Conservation (phyloP, 306 rosid species). For the Fragaria ananassa region DNA sequence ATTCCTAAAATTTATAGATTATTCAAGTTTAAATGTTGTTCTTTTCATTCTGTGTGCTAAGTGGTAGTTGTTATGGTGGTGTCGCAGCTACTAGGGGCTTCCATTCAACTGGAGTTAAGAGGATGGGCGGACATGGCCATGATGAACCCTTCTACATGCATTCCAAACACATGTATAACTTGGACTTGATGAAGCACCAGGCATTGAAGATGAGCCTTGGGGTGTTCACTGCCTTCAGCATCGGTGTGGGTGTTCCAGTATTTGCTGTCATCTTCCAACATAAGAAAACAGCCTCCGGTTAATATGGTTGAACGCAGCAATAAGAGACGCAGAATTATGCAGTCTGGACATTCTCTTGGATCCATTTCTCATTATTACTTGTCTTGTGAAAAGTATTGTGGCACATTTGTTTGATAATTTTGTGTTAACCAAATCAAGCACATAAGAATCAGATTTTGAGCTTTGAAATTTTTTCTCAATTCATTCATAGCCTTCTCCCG, state of each 20-base stretch:
- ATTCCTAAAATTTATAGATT: neutral
- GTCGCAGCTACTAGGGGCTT: conserved; percentile 26
- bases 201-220: conserved; percentile 29
- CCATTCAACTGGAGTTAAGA: conserved; percentile 38
- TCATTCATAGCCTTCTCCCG: neutral
- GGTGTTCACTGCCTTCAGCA: conserved; percentile 34
- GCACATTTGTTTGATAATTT: conserved; percentile 10
- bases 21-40: neutral
- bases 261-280: conserved; percentile 33
- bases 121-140: conserved; percentile 42
- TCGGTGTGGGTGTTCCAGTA: conserved; percentile 29
- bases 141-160: conserved; percentile 38
- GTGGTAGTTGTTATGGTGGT: neutral
- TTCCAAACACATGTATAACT: conserved; percentile 41
- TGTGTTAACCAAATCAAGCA: neutral
- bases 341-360: neutral
- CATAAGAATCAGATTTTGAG: conserved; percentile 4
- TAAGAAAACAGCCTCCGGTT: conserved; percentile 33
- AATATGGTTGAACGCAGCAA: conserved; percentile 17
- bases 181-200: conserved; percentile 38
- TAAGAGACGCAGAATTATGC: conserved; percentile 13
- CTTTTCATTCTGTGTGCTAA: neutral
- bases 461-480: neutral
- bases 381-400: neutral
- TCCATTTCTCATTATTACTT: neutral